A percentile compares a stretch with the other conserved stretches of the same genome.
Evolutionary conservation across 179 eudicot species (phyloP).

Genomic region (Beta macrorhiza): DNA sequence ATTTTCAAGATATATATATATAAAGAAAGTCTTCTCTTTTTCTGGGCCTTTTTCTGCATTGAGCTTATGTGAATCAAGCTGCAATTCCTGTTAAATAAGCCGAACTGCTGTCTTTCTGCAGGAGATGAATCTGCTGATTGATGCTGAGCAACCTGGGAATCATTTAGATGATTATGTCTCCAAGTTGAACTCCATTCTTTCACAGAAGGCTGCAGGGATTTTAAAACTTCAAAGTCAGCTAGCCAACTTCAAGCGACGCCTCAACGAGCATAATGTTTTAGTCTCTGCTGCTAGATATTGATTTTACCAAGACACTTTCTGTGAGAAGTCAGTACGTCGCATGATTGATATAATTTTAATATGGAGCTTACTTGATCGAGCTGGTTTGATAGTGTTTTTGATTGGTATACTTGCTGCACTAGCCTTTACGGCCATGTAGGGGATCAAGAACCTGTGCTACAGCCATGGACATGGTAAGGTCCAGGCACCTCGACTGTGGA

Average conservation of each 20-base stretch:
- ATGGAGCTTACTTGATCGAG: background rate
- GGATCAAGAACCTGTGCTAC: conserved; percentile 15
- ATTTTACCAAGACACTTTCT: conserved; percentile 11
- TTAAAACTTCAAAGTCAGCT: conserved; percentile 69
- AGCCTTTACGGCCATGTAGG: conserved; percentile 5
- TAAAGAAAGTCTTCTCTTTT: too few species aligned
- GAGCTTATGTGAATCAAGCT: too few species aligned
- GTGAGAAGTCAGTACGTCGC: background rate
- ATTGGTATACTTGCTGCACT: conserved; percentile 1
- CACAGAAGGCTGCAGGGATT: conserved; percentile 90
- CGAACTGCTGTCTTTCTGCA: conserved; percentile 25
- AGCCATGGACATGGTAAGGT: conserved; percentile 21
- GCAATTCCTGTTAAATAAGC: too few species aligned
- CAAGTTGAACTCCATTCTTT: conserved; percentile 67
- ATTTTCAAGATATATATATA: background rate
- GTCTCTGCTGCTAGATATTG: conserved; percentile 50
- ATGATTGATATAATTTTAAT: background rate
- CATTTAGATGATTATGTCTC: conserved; percentile 82
- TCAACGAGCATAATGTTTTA: conserved; percentile 77
- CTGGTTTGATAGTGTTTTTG: conserved; percentile 8
- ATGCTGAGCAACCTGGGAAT: conserved; percentile 88
- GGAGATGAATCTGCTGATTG: conserved; percentile 87
- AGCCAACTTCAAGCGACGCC: conserved; percentile 70
- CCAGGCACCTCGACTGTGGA: conserved; percentile 4
- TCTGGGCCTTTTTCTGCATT: too few species aligned